These are phyloP conservation scores for Coccinonectria pachysandricola DNA, from an alignment of 2,329 filamentous ascomycete species.

Conservation along the genomic window DNA sequence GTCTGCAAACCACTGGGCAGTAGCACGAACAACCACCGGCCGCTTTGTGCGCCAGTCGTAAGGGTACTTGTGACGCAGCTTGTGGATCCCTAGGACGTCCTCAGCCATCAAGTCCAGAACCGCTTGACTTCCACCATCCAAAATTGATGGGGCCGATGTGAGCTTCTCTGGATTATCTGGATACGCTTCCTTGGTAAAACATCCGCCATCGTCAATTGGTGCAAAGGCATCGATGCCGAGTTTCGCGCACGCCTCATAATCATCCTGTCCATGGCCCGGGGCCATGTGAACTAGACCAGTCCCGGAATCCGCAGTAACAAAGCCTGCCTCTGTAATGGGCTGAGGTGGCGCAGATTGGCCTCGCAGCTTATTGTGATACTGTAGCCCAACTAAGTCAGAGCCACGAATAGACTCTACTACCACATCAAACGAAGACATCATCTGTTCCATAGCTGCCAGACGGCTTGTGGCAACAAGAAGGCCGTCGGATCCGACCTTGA, in stretches of 20 bases:
- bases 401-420: slow-evolving; percentile 51
- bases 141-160: slow-evolving; percentile 57
- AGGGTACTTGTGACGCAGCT: slow-evolving; percentile 83
- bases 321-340: slow-evolving; percentile 71
- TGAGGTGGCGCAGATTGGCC: slow-evolving; percentile 46
- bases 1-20: slow-evolving; percentile 96
- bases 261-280: slow-evolving; percentile 92
- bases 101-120: slow-evolving; percentile 60
- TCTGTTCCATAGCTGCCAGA: slow-evolving; percentile 45
- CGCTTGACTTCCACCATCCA: slow-evolving; percentile 56
- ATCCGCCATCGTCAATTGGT: slow-evolving; percentile 72
- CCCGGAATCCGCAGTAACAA: slow-evolving; percentile 83
- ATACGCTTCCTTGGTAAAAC: slow-evolving; percentile 71
- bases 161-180: slow-evolving; percentile 58
- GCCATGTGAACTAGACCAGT: slow-evolving; percentile 92
- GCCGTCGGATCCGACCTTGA: slow-evolving; percentile 46
- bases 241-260: slow-evolving; percentile 71
- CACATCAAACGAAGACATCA: slow-evolving; percentile 41
- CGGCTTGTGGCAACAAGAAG: slow-evolving; percentile 65
- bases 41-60: slow-evolving; percentile 97
- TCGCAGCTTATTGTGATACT: slow-evolving; percentile 63
- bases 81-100: slow-evolving; percentile 58
- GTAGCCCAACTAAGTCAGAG: slow-evolving; percentile 50
- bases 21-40: slow-evolving; percentile 83
- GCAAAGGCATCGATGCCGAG: slow-evolving; percentile 66